Base-by-base conservation (phyloP, 306 rosid genomes). In the Rosa persica region DNA sequence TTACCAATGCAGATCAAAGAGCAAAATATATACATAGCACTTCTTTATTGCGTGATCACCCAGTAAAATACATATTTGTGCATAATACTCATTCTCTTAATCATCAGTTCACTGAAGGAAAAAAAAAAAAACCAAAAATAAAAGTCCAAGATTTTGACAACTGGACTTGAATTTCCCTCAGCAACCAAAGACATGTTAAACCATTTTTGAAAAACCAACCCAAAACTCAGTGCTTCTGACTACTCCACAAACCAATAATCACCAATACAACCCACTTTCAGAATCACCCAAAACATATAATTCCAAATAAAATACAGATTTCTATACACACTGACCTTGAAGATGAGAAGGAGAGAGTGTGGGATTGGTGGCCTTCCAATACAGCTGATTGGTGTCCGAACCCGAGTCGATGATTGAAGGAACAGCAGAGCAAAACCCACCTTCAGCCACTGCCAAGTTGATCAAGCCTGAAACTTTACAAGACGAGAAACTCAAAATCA, bases 341-440 rank as follows among this genome's bases (percentile, higher is more conserved):
- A 95, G 91, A 84, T 88, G 87, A 69, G 85, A 43, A 81, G 99
- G 90, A 60, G 99, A 93, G 73, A 89, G 93, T 12, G 88, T 90
- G 66, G 97, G 93, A 36, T 87, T 86, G 13, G 85, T 70, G 30
- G 81, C 89, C 85, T 95, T 87, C 84, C 84, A 93, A 73, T 95
- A 93, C 74, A 86, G 75, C 78, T 91, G 87, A 40, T 82, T 87
- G 12, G 88, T 80, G 69, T 86, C 57, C 8, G 82, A 77, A 78
- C 75, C 86, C 15, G 70, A 64, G 72, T 78, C 54, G 19, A 89
- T 40, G 19, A 76, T 36, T 6, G 97, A 87, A 70, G 93, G 84
- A 47, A 88, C 86, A 52, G 89, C 87, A 82, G 96, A 89, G 87
- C 99, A 95, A 85, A 91, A 82, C 58, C 93, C 97, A 64, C 89